phyloP scores from a whole-genome alignment of 441 rosid species.

The Jatropha podagrica region DNA sequence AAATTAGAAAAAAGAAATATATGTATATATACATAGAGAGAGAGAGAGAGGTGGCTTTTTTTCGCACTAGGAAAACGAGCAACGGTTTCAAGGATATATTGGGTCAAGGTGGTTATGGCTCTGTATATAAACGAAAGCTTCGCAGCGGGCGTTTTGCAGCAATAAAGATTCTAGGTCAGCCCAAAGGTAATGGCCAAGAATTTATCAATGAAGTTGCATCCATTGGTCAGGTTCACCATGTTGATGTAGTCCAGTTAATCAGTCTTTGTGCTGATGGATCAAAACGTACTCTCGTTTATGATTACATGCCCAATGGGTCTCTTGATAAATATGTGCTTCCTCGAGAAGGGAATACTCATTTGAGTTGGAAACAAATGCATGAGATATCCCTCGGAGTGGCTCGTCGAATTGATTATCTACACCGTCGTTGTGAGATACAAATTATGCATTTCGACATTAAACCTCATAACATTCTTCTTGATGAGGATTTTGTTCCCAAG shows the following conservation, averaged over 20 bases:
- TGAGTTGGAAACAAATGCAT: constrained; percentile 20
- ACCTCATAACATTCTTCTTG: constrained; percentile 24
- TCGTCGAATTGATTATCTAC: constrained; percentile 27
- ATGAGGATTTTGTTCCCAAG: constrained; percentile 18
- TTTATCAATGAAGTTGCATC: constrained; percentile 29
- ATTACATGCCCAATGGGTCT: constrained; percentile 28
- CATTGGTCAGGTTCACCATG: constrained; percentile 25
- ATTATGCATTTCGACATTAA: constrained; percentile 29
- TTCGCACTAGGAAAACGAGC: constrained; percentile 15
- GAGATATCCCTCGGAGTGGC: constrained; percentile 21
- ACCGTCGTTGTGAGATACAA: constrained; percentile 29
- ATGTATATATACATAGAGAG: too few species aligned
- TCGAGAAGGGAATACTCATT: background rate
- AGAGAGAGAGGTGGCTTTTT: too few species aligned
- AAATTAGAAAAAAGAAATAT: too few species aligned
- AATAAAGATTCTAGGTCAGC: constrained; percentile 18
- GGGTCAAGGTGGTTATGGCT: constrained; percentile 30
- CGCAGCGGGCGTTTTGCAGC: constrained; percentile 20
- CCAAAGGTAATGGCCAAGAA: constrained; percentile 23
- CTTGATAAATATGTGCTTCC: constrained; percentile 22
- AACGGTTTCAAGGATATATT: constrained; percentile 23
- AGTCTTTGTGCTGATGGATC: constrained; percentile 28
- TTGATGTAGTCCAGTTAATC: constrained; percentile 22
- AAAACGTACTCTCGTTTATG: constrained; percentile 23
- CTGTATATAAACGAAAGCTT: constrained; percentile 23